Conservation (phyloP, 1,284 basidiomycete species). For the Inonotus obliquus region DNA sequence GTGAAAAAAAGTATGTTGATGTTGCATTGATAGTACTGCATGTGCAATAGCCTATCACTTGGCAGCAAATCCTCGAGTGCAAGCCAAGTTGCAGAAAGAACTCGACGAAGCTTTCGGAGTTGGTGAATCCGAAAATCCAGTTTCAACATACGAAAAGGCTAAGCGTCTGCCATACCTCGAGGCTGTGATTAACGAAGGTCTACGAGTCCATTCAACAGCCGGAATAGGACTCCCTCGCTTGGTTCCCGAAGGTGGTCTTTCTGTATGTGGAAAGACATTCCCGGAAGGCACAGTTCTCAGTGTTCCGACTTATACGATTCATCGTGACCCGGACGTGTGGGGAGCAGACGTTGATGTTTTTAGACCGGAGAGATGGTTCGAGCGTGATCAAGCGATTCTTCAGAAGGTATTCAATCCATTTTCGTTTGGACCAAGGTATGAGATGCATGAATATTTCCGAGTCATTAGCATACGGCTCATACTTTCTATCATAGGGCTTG, state of each 20-base stretch:
- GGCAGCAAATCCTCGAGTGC: constrained; percentile 58
- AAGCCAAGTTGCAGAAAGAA: constrained; percentile 73
- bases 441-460: no score
- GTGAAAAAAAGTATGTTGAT: no score
- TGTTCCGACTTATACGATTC: constrained; percentile 76
- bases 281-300: constrained; percentile 65
- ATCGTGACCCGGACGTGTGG: constrained; percentile 54
- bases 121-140: constrained; percentile 44
- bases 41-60: constrained; percentile 86
- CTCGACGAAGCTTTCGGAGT: constrained; percentile 70
- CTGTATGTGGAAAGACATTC: constrained; percentile 57
- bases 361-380: constrained; percentile 64
- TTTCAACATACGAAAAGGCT: constrained; percentile 53
- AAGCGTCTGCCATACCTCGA: constrained; percentile 74
- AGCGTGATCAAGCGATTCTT: constrained; percentile 51
- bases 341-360: constrained; percentile 36
- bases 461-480: not conserved
- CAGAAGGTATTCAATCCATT: constrained; percentile 76
- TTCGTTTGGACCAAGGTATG: constrained; percentile 47
- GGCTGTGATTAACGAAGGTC: constrained; percentile 78
- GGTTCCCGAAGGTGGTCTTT: constrained; percentile 65
- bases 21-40: constrained; percentile 61
- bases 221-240: constrained; percentile 80
- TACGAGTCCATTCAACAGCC: constrained; percentile 79
- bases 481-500: constrained; percentile 47